A percentile compares a stretch with the other conserved stretches of the same genome.
These are phyloP conservation scores for Acer saccharum DNA, from an alignment of 345 rosid species.

Conservation along the genomic window DNA sequence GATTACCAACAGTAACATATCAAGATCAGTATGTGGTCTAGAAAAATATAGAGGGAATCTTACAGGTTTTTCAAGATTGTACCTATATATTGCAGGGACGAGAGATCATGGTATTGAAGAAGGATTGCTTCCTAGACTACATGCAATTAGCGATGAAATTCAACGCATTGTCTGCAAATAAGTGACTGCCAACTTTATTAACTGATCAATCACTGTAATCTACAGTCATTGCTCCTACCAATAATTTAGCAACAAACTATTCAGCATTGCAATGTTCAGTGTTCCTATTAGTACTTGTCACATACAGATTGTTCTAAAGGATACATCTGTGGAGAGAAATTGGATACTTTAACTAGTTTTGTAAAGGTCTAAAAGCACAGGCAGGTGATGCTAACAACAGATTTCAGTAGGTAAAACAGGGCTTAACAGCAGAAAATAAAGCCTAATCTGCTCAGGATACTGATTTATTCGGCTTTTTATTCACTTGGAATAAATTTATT, in stretches of 20 bases:
- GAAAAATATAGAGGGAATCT: slow-evolving; percentile 9
- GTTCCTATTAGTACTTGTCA: background rate
- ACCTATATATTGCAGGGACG: background rate
- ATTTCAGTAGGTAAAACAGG: background rate
- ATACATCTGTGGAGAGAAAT: background rate
- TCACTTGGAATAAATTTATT: background rate
- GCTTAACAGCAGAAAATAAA: background rate
- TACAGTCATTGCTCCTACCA: background rate
- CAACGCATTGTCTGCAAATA: background rate
- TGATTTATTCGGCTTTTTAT: background rate
- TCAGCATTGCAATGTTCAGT: background rate
- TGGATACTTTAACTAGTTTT: background rate
- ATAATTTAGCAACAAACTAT: slow-evolving; percentile 2
- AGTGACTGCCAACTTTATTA: slow-evolving; percentile 1
- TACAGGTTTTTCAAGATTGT: background rate
- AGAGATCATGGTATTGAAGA: background rate
- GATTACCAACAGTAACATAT: background rate
- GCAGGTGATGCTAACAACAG: background rate
- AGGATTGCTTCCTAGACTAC: slow-evolving; percentile 9
- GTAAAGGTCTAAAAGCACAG: background rate
- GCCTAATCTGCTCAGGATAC: background rate
- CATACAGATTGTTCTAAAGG: background rate
- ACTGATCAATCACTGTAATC: background rate
- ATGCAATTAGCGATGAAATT: background rate
- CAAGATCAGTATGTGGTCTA: background rate